Conservation (phyloP, 139 green algal species). For the Picochlorum sp. region DNA sequence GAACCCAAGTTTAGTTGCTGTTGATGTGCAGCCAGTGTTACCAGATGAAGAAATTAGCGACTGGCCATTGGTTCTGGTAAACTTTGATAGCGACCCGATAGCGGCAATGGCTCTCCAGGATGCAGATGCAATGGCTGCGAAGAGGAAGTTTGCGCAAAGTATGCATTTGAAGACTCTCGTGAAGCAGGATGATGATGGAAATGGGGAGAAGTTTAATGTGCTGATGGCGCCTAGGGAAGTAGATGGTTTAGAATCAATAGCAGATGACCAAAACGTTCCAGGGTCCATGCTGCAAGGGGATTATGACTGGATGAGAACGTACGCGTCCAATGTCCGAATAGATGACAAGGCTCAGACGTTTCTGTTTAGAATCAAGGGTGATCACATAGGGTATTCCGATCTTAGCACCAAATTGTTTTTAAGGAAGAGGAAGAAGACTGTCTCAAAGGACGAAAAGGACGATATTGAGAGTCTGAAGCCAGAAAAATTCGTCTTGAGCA, state of each 20-base stretch:
- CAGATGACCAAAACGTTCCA: slow-evolving; percentile 4
- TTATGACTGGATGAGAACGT: slow-evolving; percentile 50
- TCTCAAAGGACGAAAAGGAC: not conserved
- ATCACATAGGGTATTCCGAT: slow-evolving; percentile 22
- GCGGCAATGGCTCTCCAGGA: slow-evolving; percentile 20
- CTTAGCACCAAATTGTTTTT: slow-evolving; percentile 28
- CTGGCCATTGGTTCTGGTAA: slow-evolving; percentile 30
- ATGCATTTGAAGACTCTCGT: slow-evolving; percentile 34
- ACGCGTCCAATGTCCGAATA: slow-evolving; percentile 21
- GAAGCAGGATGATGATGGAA: slow-evolving; percentile 1
- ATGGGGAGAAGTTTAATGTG: slow-evolving; percentile 25
- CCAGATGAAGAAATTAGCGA: slow-evolving; percentile 23
- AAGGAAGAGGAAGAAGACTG: slow-evolving; percentile 24
- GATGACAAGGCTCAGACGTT: slow-evolving; percentile 26
- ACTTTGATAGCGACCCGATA: slow-evolving; percentile 37
- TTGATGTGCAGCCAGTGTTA: slow-evolving; percentile 50
- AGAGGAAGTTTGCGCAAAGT: slow-evolving; percentile 3
- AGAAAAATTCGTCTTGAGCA: slow-evolving; percentile 18
- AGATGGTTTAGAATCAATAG: not conserved
- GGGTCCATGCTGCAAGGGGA: slow-evolving; percentile 15
- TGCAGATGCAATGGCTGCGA: slow-evolving; percentile 3
- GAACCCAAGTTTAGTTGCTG: slow-evolving; percentile 35
- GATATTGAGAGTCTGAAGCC: slow-evolving; percentile 15
- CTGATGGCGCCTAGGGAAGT: slow-evolving; percentile 25
- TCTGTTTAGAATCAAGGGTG: slow-evolving; percentile 24